Evolutionary conservation across 1,284 basidiomycete genomes (phyloP).

Genomic region (Sanghuangporus weigelae): DNA sequence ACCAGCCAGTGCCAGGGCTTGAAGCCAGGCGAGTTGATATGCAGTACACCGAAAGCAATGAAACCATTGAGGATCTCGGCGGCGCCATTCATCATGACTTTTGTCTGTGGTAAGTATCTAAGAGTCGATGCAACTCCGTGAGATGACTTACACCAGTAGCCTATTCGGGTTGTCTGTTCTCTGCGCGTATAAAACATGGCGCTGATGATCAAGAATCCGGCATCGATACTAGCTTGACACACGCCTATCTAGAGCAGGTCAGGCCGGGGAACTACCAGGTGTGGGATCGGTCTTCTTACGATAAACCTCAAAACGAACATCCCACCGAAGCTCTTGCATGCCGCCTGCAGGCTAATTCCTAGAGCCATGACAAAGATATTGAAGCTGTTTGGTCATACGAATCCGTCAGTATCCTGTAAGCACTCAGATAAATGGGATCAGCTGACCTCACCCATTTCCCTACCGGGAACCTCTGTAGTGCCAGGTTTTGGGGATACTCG

Average conservation of each 20-base stretch:
- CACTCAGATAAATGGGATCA: background rate
- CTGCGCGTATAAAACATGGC: constrained; percentile 77
- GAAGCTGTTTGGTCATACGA: constrained; percentile 32
- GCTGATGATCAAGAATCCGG: constrained; percentile 70
- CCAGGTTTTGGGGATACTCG: constrained; percentile 71
- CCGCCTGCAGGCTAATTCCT: constrained; percentile 59
- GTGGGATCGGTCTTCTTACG: background rate
- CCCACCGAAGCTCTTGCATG: constrained; percentile 66
- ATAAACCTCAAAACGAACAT: constrained; percentile 62
- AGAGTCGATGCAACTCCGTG: background rate
- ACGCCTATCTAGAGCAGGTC: constrained; percentile 43
- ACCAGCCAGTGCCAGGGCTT: constrained; percentile 76
- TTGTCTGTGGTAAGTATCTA: background rate
- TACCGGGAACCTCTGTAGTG: constrained; percentile 67
- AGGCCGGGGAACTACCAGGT: too few species aligned
- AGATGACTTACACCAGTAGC: constrained; percentile 64
- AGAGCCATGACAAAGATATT: constrained; percentile 70
- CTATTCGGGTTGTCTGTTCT: constrained; percentile 68
- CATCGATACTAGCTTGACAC: constrained; percentile 75
- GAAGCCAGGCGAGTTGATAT: constrained; percentile 48
- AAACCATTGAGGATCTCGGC: constrained; percentile 61
- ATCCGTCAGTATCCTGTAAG: background rate
- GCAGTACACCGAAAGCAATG: constrained; percentile 62
- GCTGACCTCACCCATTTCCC: constrained; percentile 73
- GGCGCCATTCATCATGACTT: constrained; percentile 54